These are phyloP conservation scores for Cucurbita pepo DNA, from an alignment of 306 rosid genomes.

Conservation along the genomic window DNA sequence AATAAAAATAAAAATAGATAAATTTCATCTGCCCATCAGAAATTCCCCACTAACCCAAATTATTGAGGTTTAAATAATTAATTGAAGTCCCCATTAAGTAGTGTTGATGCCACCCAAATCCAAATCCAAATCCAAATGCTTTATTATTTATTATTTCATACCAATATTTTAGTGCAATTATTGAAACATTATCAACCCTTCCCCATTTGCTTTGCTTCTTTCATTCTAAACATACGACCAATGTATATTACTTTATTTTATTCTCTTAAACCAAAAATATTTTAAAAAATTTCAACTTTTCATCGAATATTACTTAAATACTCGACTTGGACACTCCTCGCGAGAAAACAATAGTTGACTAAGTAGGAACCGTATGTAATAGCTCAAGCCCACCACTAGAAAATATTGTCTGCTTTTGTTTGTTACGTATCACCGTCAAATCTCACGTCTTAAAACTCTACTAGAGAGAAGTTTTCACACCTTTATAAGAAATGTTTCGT, in stretches of 20 bases:
- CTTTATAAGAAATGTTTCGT: no score
- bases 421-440: no score
- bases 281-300: no score
- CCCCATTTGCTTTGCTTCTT: neutral
- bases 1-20: neutral
- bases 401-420: no score
- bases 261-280: neutral
- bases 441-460: no score
- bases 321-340: no score
- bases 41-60: neutral
- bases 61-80: neutral
- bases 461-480: no score
- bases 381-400: no score
- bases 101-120: slow-evolving; percentile 3
- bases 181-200: neutral
- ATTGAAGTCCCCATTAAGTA: neutral
- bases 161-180: neutral
- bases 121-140: neutral
- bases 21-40: neutral
- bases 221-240: neutral
- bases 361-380: no score
- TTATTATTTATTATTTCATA: neutral
- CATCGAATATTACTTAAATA: no score
- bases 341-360: no score
- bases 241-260: neutral